Percentiles rank a stretch among this genome's conserved stretches.
Conservation (phyloP, 176 grass and related monocot genomes). For the Eleusine indica region DNA sequence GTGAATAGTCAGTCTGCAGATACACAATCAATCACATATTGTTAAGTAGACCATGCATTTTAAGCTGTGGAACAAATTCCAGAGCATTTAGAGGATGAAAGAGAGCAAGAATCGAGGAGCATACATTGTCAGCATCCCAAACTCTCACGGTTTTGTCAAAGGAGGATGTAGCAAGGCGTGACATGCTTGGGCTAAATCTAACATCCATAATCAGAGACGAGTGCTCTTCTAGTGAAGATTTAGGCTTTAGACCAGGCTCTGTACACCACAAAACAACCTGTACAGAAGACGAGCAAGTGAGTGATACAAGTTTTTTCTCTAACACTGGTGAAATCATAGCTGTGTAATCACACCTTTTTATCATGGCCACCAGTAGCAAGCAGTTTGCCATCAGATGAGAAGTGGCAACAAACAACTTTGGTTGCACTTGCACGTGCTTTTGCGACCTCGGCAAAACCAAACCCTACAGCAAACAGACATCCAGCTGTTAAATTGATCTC, state of each 20-base stretch:
- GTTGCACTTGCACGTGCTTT: conserved; percentile 63
- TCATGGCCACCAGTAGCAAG: conserved; percentile 99
- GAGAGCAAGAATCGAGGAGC: neutral
- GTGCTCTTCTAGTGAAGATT: conserved; percentile 85
- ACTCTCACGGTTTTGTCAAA: conserved; percentile 97
- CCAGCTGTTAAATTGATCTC: neutral
- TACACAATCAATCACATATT: conserved; percentile 36
- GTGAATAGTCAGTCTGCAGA: conserved; percentile 87
- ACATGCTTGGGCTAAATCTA: conserved; percentile 95
- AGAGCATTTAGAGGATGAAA: neutral
- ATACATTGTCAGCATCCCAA: conserved; percentile 99
- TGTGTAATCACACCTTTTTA: conserved; percentile 73
- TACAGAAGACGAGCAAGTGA: conserved; percentile 16
- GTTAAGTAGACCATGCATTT: neutral
- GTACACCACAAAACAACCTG: conserved; percentile 85
- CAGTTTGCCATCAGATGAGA: conserved; percentile 94
- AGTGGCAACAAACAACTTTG: conserved; percentile 93
- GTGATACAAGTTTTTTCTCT: conserved; percentile 18
- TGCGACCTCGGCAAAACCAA: conserved; percentile 81
- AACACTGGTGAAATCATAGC: neutral
- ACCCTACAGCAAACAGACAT: conserved; percentile 53
- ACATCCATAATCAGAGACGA: conserved; percentile 86
- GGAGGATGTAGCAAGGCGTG: conserved; percentile 92
- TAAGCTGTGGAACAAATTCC: conserved; percentile 8
- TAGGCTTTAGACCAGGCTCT: conserved; percentile 67